Conservation (phyloP, 2,329 filamentous ascomycete genomes). For the Penicillium aurantiogriseum region DNA sequence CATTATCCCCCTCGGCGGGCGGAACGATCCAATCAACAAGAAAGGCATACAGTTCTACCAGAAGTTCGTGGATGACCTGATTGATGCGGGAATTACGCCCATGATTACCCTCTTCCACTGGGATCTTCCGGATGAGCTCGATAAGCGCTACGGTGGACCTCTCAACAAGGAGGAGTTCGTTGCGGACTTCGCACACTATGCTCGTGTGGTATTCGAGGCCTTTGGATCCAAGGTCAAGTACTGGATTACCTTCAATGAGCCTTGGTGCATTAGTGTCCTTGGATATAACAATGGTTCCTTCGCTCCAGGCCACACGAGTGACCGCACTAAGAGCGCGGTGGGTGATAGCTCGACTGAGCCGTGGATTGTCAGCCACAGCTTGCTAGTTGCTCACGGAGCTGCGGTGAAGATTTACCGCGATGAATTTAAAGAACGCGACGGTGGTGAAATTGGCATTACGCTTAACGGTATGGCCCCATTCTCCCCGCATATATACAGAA, state of each 20-base stretch:
- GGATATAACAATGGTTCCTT: constrained; percentile 76
- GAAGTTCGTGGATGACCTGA: constrained; percentile 73
- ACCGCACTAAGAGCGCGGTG: constrained; percentile 66
- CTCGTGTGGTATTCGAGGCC: constrained; percentile 70
- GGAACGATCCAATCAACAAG: constrained; percentile 77
- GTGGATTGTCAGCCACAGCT: constrained; percentile 78
- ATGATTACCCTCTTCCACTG: constrained; percentile 85
- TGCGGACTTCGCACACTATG: constrained; percentile 76
- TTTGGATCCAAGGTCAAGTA: constrained; percentile 73
- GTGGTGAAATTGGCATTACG: constrained; percentile 81
- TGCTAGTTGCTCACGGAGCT: constrained; percentile 74
- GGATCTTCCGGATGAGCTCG: constrained; percentile 76
- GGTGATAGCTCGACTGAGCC: constrained; percentile 76
- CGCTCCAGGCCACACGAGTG: constrained; percentile 77
- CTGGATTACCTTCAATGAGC: constrained; percentile 92
- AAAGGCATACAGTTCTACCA: constrained; percentile 75
- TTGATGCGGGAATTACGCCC: constrained; percentile 72
- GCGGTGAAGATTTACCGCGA: constrained; percentile 81
- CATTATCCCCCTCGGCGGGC: constrained; percentile 80
- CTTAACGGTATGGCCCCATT: constrained; percentile 62
- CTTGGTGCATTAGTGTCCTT: constrained; percentile 78
- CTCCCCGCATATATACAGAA: not conserved
- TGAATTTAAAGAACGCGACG: constrained; percentile 70
- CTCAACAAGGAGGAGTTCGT: constrained; percentile 80
- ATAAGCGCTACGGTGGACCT: constrained; percentile 78